phyloP scores from a whole-genome alignment of 1,284 basidiomycete genomes.

The Boletus sp. region DNA sequence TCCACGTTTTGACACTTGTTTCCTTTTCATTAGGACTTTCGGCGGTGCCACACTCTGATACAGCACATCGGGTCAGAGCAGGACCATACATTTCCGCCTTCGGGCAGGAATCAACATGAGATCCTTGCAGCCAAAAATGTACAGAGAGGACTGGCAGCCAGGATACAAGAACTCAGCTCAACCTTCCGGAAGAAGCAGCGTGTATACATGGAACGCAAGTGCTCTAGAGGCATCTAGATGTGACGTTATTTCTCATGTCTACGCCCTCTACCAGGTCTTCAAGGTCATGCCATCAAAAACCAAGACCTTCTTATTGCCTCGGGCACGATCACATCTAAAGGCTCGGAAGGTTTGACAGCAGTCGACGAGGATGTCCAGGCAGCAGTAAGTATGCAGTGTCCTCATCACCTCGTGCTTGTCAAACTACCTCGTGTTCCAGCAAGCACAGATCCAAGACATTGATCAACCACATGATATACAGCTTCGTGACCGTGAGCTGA shows the following conservation, averaged over 20 bases:
- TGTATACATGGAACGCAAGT: constrained; percentile 95
- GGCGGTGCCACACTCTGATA: constrained; percentile 77
- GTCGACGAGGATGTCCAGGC: constrained; percentile 85
- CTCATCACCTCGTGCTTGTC: constrained; percentile 12
- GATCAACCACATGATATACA: constrained; percentile 52
- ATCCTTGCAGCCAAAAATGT: constrained; percentile 87
- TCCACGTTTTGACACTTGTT: constrained; percentile 12
- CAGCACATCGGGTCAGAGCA: constrained; percentile 60
- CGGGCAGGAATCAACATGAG: constrained; percentile 51
- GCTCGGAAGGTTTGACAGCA: constrained; percentile 75
- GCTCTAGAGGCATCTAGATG: not conserved
- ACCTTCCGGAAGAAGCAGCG: constrained; percentile 98
- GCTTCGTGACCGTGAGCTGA: constrained; percentile 76
- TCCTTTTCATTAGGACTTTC: constrained; percentile 66
- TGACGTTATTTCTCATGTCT: constrained; percentile 18
- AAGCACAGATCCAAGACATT: constrained; percentile 40
- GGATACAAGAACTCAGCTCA: constrained; percentile 90
- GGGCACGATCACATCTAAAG: constrained; percentile 78
- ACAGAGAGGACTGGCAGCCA: constrained; percentile 93
- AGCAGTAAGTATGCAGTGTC: constrained; percentile 43
- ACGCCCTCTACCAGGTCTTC: constrained; percentile 60
- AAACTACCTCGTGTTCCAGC: constrained; percentile 25
- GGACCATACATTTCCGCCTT: constrained; percentile 52
- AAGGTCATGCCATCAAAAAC: constrained; percentile 93
- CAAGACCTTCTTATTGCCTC: constrained; percentile 87